Percentiles rank a stretch among this genome's conserved stretches.
phyloP scores from a whole-genome alignment of 768 basidiomycete species.

The Pisolithus tinctorius region DNA sequence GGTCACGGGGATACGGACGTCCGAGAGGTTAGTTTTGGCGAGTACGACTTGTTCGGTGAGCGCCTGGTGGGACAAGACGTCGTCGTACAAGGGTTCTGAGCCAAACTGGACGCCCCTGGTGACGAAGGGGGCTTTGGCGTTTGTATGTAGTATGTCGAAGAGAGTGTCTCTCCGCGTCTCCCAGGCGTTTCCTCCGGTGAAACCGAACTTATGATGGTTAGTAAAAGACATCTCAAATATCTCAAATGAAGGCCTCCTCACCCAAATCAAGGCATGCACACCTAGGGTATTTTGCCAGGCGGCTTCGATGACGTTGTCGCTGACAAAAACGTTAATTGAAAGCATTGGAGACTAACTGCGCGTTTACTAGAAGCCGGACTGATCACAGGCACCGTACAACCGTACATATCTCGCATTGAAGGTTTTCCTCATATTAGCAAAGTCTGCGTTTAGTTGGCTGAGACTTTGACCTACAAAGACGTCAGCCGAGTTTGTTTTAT shows the following conservation, averaged over 20 bases:
- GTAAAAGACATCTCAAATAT: not conserved
- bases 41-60: conserved; percentile 47
- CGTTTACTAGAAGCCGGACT: conserved; percentile 32
- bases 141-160: conserved; percentile 46
- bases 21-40: conserved; percentile 43
- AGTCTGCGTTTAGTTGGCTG: conserved; percentile 44
- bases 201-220: conserved; percentile 27
- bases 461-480: conserved; percentile 43
- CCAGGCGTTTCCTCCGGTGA: conserved; percentile 39
- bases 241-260: conserved; percentile 20
- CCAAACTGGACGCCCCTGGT: conserved; percentile 65
- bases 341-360: not conserved
- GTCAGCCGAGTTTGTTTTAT: not conserved
- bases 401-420: conserved; percentile 65
- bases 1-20: conserved; percentile 56
- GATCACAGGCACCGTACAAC: conserved; percentile 37
- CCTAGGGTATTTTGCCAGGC: conserved; percentile 65
- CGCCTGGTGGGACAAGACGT: conserved; percentile 39
- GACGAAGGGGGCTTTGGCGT: conserved; percentile 57
- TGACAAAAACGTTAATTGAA: conserved; percentile 20
- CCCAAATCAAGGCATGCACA: conserved; percentile 72
- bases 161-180: conserved; percentile 46
- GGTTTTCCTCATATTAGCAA: conserved; percentile 48
- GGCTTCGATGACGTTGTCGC: conserved; percentile 57
- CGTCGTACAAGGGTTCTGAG: conserved; percentile 62